Evolutionary conservation across 164 flowering plant genomes (phyloP).

Genomic region (Sedum album): DNA sequence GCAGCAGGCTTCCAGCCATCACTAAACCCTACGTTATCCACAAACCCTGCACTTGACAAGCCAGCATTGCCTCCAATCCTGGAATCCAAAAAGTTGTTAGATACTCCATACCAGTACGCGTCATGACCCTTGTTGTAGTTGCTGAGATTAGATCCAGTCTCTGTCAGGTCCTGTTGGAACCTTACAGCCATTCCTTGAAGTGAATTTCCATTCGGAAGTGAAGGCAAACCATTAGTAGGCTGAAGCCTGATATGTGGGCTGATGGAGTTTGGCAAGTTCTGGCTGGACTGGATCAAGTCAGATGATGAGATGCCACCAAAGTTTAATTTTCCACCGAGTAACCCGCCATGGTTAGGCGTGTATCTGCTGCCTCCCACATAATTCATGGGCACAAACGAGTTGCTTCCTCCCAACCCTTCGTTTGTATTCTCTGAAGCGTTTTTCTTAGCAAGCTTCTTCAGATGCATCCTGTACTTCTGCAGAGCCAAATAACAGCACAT

Average conservation of each 20-base stretch:
- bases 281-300: conserved; percentile 41
- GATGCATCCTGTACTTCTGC: conserved; percentile 78
- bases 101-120: conserved; percentile 12
- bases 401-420: too few relatives aligned
- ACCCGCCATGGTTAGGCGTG: conserved; percentile 18
- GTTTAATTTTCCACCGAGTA: conserved; percentile 46
- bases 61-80: not conserved
- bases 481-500: conserved; percentile 10
- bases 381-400: conserved; percentile 39
- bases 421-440: conserved; percentile 36
- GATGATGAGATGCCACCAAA: conserved; percentile 40
- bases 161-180: conserved; percentile 27
- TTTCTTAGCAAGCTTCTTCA: conserved; percentile 61
- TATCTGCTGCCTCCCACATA: conserved; percentile 30
- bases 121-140: conserved; percentile 20
- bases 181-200: conserved; percentile 34
- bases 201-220: conserved; percentile 11
- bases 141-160: conserved; percentile 16
- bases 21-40: not conserved
- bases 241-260: conserved; percentile 25
- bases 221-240: conserved; percentile 14
- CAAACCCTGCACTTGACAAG: not conserved
- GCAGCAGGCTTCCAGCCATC: conserved; percentile 28
- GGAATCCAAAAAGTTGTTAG: conserved; percentile 19
- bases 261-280: conserved; percentile 28